Percentiles rank a stretch among this genome's conserved stretches.
phyloP scores from a whole-genome alignment of 2,329 filamentous ascomycete species.

The Colletotrichum eleusines region DNA sequence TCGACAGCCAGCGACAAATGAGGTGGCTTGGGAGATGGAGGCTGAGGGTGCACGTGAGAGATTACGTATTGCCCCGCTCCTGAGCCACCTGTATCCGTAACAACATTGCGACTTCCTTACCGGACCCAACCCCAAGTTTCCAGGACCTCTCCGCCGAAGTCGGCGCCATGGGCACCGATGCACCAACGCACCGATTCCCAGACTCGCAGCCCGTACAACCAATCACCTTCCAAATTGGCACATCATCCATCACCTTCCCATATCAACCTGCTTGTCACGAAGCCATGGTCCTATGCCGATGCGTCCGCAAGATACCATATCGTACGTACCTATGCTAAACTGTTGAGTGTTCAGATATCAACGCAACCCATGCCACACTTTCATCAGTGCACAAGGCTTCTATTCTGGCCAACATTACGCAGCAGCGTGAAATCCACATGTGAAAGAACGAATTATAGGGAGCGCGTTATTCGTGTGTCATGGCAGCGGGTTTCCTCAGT shows the following conservation, averaged over 20 bases:
- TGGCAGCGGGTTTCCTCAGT: not conserved
- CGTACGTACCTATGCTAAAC: not conserved
- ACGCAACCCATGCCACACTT: not conserved
- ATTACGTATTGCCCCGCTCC: constrained; percentile 8
- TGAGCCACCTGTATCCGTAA: no score
- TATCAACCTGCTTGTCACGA: not conserved
- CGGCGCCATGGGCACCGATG: constrained; percentile 1
- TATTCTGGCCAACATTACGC: not conserved
- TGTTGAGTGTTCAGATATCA: not conserved
- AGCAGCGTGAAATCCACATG: no score
- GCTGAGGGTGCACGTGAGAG: constrained; percentile 20
- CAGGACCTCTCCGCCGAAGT: constrained; percentile 8
- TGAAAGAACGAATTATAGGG: not conserved
- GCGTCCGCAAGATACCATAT: not conserved
- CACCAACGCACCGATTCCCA: not conserved
- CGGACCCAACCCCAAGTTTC: constrained; percentile 1
- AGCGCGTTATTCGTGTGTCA: not conserved
- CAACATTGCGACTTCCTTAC: not conserved
- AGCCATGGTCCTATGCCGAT: not conserved
- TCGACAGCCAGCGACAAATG: not conserved
- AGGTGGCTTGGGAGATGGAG: not conserved
- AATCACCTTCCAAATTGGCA: constrained; percentile 1
- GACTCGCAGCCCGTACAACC: not conserved
- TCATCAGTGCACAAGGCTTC: not conserved
- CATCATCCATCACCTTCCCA: not conserved